Evolutionary conservation across 75 land plant species (phyloP), one percentile per base, ranked within the genome.

Genomic region (Sequoia sempervirens): DNA sequence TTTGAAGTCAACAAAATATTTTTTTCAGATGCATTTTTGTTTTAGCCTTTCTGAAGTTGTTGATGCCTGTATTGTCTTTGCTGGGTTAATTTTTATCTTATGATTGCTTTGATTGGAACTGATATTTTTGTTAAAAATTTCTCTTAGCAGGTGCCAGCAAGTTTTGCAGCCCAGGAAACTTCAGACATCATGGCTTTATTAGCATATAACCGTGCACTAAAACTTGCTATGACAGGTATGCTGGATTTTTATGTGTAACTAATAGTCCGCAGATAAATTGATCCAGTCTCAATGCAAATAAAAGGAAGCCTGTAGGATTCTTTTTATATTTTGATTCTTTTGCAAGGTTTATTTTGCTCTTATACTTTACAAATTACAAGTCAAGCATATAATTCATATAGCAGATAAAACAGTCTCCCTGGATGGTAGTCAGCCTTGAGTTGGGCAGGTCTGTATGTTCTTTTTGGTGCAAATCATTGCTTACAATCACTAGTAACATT

Each of bases 151-250:
- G 84, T 90, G 83, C 98, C 98, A 17, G 14, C 66, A 13, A 89
- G 92, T n/a, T 96, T 86, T 84, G 86, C 89, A 40, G 90, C 92
- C 75, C 87, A 79, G 50, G 86, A 87, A 82, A 90, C 91, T 37
- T 93, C 96, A 15, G 92, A 93, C 47, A 92, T 88, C 23, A 83
- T 96, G 93, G 93, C 98, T 69, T 81, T 89, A 75, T 56, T 84
- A 75, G 96, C 98, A 47, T 96, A 96, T 83, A 94, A 96, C 89
- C 91, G 94, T 64, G 96, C 95, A 2, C 80, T 93, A 11, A 89
- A 89, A 88, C 89, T 96, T 37, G 88, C 92, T 43, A 82, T 53
- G 32, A 94, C 96, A 89, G 98, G 98, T 96, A 58, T 40, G 28
- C 26, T 61, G n/a, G n/a, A 23, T 5, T 61, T 47, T 61, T 26